A percentile compares a stretch with the other conserved stretches of the same genome.
Conservation (phyloP, 208 protist genomes). For the Paratrypanosoma confusum region DNA sequence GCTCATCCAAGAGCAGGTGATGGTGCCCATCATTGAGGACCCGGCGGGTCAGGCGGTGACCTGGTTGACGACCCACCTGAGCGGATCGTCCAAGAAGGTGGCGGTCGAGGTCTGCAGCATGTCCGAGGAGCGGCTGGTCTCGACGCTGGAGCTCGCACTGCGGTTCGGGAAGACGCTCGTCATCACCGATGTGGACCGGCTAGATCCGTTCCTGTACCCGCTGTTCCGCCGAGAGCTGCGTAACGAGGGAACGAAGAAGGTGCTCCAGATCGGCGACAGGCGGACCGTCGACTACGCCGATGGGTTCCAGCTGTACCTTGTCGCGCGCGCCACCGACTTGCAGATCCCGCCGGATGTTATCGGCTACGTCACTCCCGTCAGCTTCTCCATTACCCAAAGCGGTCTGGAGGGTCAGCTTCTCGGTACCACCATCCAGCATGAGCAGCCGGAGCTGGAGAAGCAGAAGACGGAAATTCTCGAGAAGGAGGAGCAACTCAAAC, state of each 20-base stretch:
- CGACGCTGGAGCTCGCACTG: slow-evolving; percentile 93
- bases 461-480: slow-evolving; percentile 88
- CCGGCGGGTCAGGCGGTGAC: slow-evolving; percentile 83
- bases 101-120: slow-evolving; percentile 84
- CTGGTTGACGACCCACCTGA: slow-evolving; percentile 90
- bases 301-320: slow-evolving; percentile 93
- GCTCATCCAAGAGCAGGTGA: slow-evolving; percentile 85
- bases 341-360: slow-evolving; percentile 86
- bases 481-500: slow-evolving; percentile 94
- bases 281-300: slow-evolving; percentile 94
- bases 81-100: slow-evolving; percentile 47
- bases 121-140: slow-evolving; percentile 90
- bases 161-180: slow-evolving; percentile 98
- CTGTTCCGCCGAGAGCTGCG: slow-evolving; percentile 90
- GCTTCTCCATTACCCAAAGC: slow-evolving; percentile 96
- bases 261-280: slow-evolving; percentile 96
- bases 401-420: slow-evolving; percentile 97
- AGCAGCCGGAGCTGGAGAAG: slow-evolving; percentile 95
- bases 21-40: slow-evolving; percentile 94
- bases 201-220: slow-evolving; percentile 95
- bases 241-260: slow-evolving; percentile 81
- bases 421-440: slow-evolving; percentile 91
- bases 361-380: slow-evolving; percentile 89
- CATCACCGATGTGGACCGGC: slow-evolving; percentile 92
- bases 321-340: slow-evolving; percentile 85